Base-by-base conservation (phyloP, 306 rosid genomes). In the Casuarina cunninghamiana region DNA sequence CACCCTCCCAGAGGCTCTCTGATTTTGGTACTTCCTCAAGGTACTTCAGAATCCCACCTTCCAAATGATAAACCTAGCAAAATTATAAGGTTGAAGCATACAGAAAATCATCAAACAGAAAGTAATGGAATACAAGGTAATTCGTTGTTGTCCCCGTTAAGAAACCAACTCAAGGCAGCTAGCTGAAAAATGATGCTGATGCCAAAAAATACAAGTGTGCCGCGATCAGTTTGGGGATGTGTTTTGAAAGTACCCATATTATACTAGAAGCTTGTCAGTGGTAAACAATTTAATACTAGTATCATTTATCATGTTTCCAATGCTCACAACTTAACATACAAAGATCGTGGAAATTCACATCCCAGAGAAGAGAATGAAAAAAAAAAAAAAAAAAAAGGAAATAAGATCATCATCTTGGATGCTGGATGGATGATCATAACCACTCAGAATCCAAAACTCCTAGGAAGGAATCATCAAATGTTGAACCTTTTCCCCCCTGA, bases 31-130 rank as follows among this genome's bases (percentile, higher is more conserved):
- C 91, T 60, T 92, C 96, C 78, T 95, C 98, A 2, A 95, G 91
- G 79, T 95, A 95, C 83, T 95, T 95, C 75, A 95, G 89, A 85
- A 95, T 95, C 81, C 97, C 98, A 80, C 98, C 98, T 84, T 95
- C 93, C 72, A 95, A 87, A 84, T 95, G 98, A 95, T 78, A 95
- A 62, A 92, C 97, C 98, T 95, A 21, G 3, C 9, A 57, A 54
- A 49, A 60, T 26, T 60, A 55, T 41, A 32, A 66, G 58, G 70
- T 26, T 43, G 6, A 43, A 72, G 11, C 19, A 57, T 46, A 9
- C 71, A 55, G 78, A 38, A 67, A 82, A 48, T 73, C 43, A 73
- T 42, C 57, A 66, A 38, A 46, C 3, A 15, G 45, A 54, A 19
- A 66, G 9, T 73, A 63, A 42, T 6, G 1, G 6, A 66, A 6